Conservation (phyloP, 2,329 filamentous ascomycete genomes). For the Akanthomyces dipterigenus region DNA sequence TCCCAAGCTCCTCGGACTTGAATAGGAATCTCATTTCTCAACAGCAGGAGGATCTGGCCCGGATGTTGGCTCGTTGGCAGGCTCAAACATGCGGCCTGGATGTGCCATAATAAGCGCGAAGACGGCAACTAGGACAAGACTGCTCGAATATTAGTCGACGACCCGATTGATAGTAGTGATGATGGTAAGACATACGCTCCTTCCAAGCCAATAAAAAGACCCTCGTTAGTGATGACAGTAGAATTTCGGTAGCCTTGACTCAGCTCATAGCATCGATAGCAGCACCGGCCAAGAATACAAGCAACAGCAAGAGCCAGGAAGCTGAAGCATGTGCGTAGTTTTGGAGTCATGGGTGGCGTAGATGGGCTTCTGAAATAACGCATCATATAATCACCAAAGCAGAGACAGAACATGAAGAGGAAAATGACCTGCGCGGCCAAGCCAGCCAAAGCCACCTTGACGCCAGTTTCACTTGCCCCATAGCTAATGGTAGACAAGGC, state of each 20-base stretch:
- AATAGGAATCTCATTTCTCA: neutral
- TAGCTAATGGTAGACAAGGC: conserved; percentile 39
- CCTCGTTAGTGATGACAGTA: conserved; percentile 43
- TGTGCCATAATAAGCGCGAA: neutral
- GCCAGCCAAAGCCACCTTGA: conserved; percentile 38
- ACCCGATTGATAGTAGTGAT: neutral
- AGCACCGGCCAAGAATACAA: conserved; percentile 53
- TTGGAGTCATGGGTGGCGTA: conserved; percentile 15
- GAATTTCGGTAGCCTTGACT: conserved; percentile 52
- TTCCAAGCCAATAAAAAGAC: conserved; percentile 48
- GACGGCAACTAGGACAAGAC: neutral
- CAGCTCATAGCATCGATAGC: conserved; percentile 59
- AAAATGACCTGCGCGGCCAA: conserved; percentile 53
- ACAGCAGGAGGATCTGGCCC: neutral
- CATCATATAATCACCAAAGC: conserved; percentile 42
- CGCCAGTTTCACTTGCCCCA: conserved; percentile 36
- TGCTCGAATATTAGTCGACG: neutral
- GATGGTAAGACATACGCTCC: conserved; percentile 31
- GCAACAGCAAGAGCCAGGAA: conserved; percentile 48
- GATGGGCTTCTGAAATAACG: conserved; percentile 27
- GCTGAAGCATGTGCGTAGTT: conserved; percentile 39
- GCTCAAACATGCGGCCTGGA: neutral
- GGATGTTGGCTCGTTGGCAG: neutral
- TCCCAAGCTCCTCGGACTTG: no score
- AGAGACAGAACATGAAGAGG: conserved; percentile 43